Percentiles rank a stretch among this genome's conserved stretches.
phyloP scores from a whole-genome alignment of 2,329 filamentous ascomycete species.

The Ceratocystiopsis brevicomis region DNA sequence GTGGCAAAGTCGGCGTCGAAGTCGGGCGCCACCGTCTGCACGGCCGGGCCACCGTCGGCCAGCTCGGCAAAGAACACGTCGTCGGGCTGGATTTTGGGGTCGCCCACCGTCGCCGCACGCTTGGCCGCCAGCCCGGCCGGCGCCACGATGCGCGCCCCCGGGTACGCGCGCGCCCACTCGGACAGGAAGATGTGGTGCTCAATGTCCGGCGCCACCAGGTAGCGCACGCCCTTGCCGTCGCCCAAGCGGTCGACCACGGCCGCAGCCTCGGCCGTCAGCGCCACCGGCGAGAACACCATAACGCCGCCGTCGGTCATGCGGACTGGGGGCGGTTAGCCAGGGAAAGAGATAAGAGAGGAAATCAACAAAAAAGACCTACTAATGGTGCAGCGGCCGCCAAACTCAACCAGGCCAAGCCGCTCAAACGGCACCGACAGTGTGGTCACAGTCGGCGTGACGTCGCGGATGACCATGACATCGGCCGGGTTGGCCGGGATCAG shows the following conservation, averaged over 20 bases:
- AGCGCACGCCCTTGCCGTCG: constrained; percentile 42
- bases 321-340: constrained; percentile 28
- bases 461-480: constrained; percentile 76
- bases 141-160: constrained; percentile 60
- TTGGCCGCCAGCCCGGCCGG: constrained; percentile 73
- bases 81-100: constrained; percentile 30
- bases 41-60: constrained; percentile 31
- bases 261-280: constrained; percentile 52
- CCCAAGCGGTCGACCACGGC: constrained; percentile 44
- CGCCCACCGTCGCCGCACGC: constrained; percentile 35
- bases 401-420: constrained; percentile 58
- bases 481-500: constrained; percentile 53
- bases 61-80: constrained; percentile 50
- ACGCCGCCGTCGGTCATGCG: constrained; percentile 59
- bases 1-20: constrained; percentile 77
- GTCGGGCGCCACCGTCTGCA: constrained; percentile 44
- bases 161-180: constrained; percentile 65
- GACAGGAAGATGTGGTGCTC: constrained; percentile 93
- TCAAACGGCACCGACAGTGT: constrained; percentile 71
- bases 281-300: constrained; percentile 81
- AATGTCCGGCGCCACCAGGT: constrained; percentile 72
- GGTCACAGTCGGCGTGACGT: constrained; percentile 59
- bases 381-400: constrained; percentile 76
- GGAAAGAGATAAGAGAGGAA: neutral
- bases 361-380: constrained; percentile 29